Evolutionary conservation across 805 yeast genomes (phyloP).

Genomic region (Candida boleticola): DNA sequence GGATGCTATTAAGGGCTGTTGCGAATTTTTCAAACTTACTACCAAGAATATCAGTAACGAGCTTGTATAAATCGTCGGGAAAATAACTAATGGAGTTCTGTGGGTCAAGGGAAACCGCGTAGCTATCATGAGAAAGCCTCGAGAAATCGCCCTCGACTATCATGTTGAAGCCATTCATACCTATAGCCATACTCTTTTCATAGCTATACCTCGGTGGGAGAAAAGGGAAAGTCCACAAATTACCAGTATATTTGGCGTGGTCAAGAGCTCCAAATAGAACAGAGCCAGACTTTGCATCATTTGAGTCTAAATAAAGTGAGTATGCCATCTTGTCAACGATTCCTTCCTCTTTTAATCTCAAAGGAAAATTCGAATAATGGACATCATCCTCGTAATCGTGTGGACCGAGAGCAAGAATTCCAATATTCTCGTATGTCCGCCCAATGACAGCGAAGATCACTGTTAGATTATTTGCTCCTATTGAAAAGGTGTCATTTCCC

Average conservation of each 20-base stretch:
- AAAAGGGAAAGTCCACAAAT: conserved; percentile 31
- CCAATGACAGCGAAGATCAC: background rate
- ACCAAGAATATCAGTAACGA: background rate
- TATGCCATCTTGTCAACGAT: conserved; percentile 30
- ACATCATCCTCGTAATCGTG: conserved; percentile 6
- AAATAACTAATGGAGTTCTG: conserved; percentile 27
- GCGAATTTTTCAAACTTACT: background rate
- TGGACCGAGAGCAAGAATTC: conserved; percentile 19
- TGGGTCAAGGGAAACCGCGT: background rate
- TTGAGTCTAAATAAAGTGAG: conserved; percentile 33
- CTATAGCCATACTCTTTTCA: background rate
- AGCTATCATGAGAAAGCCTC: background rate
- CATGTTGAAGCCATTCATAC: background rate
- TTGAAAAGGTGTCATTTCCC: conserved; percentile 13
- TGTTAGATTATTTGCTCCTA: background rate
- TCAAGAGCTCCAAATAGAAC: conserved; percentile 45
- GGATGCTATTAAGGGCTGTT: conserved; percentile 17
- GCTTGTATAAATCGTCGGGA: background rate
- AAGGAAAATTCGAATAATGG: conserved; percentile 38
- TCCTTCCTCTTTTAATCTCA: conserved; percentile 31
- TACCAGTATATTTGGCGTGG: conserved; percentile 37
- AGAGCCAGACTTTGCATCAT: conserved; percentile 26
- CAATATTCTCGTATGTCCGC: conserved; percentile 1
- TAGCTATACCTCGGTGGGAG: conserved; percentile 19
- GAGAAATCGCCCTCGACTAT: background rate